Conservation (phyloP, 768 basidiomycete genomes). For the Saitozyma sp. region DNA sequence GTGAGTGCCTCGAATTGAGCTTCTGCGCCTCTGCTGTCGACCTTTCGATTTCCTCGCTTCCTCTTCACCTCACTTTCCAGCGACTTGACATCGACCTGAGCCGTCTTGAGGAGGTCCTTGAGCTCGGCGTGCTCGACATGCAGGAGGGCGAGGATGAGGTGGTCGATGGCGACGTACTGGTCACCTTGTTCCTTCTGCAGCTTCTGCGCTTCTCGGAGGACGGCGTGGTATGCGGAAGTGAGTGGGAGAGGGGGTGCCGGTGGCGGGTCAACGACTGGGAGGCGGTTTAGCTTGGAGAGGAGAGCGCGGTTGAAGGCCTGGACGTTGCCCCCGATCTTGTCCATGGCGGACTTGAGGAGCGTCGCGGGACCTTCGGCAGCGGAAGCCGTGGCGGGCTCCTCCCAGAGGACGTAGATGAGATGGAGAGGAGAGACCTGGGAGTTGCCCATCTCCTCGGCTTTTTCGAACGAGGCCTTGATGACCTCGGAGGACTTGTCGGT, state of each 20-base stretch:
- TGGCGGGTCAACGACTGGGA: slow-evolving; percentile 79
- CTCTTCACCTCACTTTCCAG: slow-evolving; percentile 49
- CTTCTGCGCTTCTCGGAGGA: slow-evolving; percentile 72
- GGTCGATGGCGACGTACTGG: slow-evolving; percentile 89
- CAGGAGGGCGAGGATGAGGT: slow-evolving; percentile 79
- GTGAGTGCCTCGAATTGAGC: slow-evolving; percentile 88
- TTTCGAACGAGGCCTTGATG: slow-evolving; percentile 69
- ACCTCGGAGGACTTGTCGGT: slow-evolving; percentile 79
- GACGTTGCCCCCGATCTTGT: slow-evolving; percentile 77
- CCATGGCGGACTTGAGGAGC: slow-evolving; percentile 74
- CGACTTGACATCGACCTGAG: slow-evolving; percentile 58
- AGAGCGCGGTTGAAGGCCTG: slow-evolving; percentile 66
- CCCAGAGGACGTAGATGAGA: slow-evolving; percentile 75
- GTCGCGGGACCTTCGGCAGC: slow-evolving; percentile 57
- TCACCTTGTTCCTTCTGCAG: slow-evolving; percentile 76
- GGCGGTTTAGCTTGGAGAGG: slow-evolving; percentile 73
- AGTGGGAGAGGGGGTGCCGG: slow-evolving; percentile 73
- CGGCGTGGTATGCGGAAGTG: slow-evolving; percentile 61
- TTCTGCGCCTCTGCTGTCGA: slow-evolving; percentile 84
- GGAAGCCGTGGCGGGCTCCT: slow-evolving; percentile 57
- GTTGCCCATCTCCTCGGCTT: slow-evolving; percentile 80
- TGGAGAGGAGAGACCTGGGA: slow-evolving; percentile 84
- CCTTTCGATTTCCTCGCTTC: slow-evolving; percentile 72
- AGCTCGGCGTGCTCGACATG: slow-evolving; percentile 63
- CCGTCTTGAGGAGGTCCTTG: slow-evolving; percentile 70